Percentiles rank a stretch among this genome's conserved stretches.
Conservation (phyloP, 1,284 basidiomycete species). For the Ceratobasidium sp. region DNA sequence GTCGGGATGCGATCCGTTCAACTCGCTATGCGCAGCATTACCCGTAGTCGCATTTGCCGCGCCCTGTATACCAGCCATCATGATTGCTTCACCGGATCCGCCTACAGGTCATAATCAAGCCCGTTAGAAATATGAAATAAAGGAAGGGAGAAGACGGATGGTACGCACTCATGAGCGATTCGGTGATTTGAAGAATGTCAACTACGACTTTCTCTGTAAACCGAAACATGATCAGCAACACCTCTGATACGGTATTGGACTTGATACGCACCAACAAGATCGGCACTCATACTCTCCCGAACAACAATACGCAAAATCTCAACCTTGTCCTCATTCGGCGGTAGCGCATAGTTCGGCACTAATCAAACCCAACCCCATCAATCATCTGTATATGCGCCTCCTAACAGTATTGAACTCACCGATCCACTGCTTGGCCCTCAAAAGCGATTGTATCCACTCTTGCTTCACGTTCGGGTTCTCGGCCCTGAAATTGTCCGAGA, state of each 20-base stretch:
- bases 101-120: neutral
- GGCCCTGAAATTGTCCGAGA: constrained; percentile 79
- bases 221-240: neutral
- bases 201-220: constrained; percentile 38
- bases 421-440: constrained; percentile 80
- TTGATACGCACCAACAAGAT: constrained; percentile 68
- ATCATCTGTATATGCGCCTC: neutral
- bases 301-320: constrained; percentile 87
- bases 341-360: constrained; percentile 86
- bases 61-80: constrained; percentile 19
- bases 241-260: neutral
- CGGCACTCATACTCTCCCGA: constrained; percentile 75
- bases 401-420: constrained; percentile 44
- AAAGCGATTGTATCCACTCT: constrained; percentile 82
- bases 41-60: neutral
- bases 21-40: constrained; percentile 16
- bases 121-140: neutral
- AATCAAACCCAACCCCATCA: constrained; percentile 57
- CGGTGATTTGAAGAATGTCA: constrained; percentile 45
- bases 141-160: too few species aligned
- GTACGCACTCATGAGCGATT: constrained; percentile 45
- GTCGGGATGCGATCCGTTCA: constrained; percentile 14
- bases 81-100: constrained; percentile 12
- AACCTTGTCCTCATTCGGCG: constrained; percentile 72
- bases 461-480: constrained; percentile 82